phyloP scores from a whole-genome alignment of 768 basidiomycete genomes.

The Russula sp. region DNA sequence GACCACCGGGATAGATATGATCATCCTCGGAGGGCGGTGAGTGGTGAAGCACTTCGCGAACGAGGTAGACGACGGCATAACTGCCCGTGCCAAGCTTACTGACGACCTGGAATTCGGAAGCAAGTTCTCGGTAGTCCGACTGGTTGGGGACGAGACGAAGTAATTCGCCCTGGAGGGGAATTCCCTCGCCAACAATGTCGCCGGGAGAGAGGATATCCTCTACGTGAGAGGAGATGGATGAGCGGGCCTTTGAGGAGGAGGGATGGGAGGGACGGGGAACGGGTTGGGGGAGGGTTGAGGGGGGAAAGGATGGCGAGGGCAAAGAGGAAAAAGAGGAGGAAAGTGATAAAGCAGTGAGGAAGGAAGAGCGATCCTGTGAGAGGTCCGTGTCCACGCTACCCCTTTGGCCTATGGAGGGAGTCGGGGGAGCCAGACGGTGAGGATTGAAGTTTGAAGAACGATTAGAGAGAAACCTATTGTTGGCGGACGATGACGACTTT shows the following conservation, averaged over 20 bases:
- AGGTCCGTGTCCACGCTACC: slow-evolving; percentile 32
- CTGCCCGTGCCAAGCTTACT: slow-evolving; percentile 83
- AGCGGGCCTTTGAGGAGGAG: slow-evolving; percentile 21
- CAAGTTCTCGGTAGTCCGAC: slow-evolving; percentile 47
- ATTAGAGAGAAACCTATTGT: slow-evolving; percentile 28
- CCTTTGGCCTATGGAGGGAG: slow-evolving; percentile 25
- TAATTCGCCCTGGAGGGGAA: slow-evolving; percentile 48
- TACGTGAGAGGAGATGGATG: slow-evolving; percentile 21
- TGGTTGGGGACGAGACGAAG: slow-evolving; percentile 57
- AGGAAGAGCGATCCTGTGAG: slow-evolving; percentile 37
- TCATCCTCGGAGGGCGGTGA: slow-evolving; percentile 38
- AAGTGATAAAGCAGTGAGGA: slow-evolving; percentile 35
- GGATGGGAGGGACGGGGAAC: slow-evolving; percentile 31
- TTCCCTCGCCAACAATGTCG: slow-evolving; percentile 28
- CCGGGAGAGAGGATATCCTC: slow-evolving; percentile 30
- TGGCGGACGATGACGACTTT: slow-evolving; percentile 34
- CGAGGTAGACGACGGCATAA: slow-evolving; percentile 93
- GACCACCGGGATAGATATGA: slow-evolving; percentile 52
- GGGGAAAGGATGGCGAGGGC: slow-evolving; percentile 36
- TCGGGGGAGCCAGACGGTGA: slow-evolving; percentile 1
- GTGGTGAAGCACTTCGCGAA: slow-evolving; percentile 60
- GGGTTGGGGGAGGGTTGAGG: slow-evolving; percentile 31
- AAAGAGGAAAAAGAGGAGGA: slow-evolving; percentile 37
- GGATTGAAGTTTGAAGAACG: slow-evolving; percentile 17
- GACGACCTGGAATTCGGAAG: slow-evolving; percentile 78